Base-by-base conservation (phyloP, 2,329 filamentous ascomycete species). In the Monosporascus sp. region DNA sequence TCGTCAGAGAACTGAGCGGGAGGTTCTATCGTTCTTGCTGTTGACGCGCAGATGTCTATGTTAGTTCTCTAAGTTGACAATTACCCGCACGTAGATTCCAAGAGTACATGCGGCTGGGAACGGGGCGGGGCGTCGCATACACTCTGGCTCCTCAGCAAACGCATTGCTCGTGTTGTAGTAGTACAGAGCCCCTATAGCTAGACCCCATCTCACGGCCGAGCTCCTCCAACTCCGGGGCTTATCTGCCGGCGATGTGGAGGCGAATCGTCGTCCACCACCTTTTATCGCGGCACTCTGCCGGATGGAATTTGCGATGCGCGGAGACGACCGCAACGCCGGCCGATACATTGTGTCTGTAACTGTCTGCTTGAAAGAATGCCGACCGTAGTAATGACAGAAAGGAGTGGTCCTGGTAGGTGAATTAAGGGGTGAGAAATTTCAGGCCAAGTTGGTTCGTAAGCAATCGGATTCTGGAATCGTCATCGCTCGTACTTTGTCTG, bases 111-210 rank as follows among this genome's bases (percentile, higher is more conserved):
- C 20, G 24, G 47, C 7, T 31, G 24, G 22, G 31, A 18, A 40
- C 35, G 9, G 24, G 38, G 37, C 24, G 51, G 54, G 38, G 22
- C 44, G 55, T 58, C 60, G 73, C 87, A 61, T 80, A 96, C 91
- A 80, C 62, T 81, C 73, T 37, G 85, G 82, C 71, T 95, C 87
- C 64, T 97, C 90, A 17, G 91, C 89, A 71, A 97, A 97, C 22
- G 91, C 78, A 51, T 85, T 82, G 65, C 87, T 93, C 7, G 91
- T 97, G 76, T 91, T 96, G 72, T 97, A 99, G 73, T 89, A 97
- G 75, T 97, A 99, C 49, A 97, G 75, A 46, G 87, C 85, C 20
- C 81, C 90, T 55, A 77, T 79, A 0, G 90, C 92, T 52, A 94
- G 68, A 60, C 85, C 89, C 82, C 91, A 87, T 75, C 93, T 82